Conservation (phyloP, 129 eudicot species). For the Escallonia herrerae region DNA sequence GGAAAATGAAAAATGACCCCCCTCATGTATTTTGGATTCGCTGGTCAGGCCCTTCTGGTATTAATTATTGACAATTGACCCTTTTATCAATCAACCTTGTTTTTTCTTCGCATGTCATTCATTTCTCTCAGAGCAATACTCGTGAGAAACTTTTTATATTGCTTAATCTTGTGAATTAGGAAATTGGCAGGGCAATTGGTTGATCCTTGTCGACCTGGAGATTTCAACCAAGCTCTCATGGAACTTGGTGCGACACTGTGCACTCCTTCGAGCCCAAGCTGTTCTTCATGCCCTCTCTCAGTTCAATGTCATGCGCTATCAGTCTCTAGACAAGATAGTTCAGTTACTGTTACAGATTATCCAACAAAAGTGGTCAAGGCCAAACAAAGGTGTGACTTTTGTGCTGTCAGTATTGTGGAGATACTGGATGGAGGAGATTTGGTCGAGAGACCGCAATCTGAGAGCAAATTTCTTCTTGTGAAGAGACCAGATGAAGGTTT, state of each 20-base stretch:
- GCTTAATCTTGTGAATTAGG: constrained; percentile 31
- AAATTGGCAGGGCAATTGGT: constrained; percentile 74
- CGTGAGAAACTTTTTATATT: neutral
- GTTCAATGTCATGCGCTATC: constrained; percentile 56
- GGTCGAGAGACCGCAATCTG: constrained; percentile 20
- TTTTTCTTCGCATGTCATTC: no score
- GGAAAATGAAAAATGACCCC: no score
- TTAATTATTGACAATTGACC: no score
- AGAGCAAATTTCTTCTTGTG: constrained; percentile 56
- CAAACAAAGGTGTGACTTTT: constrained; percentile 71
- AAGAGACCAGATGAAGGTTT: constrained; percentile 89
- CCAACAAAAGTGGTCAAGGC: constrained; percentile 83
- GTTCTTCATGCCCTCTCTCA: constrained; percentile 70
- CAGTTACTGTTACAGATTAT: constrained; percentile 64
- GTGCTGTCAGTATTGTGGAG: constrained; percentile 87
- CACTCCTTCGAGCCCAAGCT: constrained; percentile 52
- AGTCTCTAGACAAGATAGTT: constrained; percentile 30
- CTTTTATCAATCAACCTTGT: no score
- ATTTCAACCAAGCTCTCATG: constrained; percentile 96
- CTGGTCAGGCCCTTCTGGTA: no score
- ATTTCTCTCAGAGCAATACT: no score
- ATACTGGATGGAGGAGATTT: constrained; percentile 31
- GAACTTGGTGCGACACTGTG: constrained; percentile 96
- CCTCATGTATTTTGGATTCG: no score
- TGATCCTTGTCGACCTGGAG: constrained; percentile 87